phyloP scores from a whole-genome alignment of 345 rosid genomes.

The Litchi chinensis region DNA sequence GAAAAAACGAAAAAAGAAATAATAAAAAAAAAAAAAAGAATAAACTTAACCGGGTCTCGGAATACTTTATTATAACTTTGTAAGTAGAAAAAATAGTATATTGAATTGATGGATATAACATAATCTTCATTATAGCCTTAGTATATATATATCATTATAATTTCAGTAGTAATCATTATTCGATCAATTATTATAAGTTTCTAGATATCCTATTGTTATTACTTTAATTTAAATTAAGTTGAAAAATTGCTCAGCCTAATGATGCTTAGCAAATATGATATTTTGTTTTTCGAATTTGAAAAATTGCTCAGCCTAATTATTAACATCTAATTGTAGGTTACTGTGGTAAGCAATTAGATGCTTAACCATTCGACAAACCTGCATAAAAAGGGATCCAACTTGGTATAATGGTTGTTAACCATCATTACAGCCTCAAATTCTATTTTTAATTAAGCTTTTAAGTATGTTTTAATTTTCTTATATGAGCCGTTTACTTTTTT shows the following conservation, averaged over 20 bases:
- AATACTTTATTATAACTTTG: no score
- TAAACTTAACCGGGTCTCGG: no score
- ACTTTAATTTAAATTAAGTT: neutral
- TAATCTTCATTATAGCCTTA: no score
- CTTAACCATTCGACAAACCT: neutral
- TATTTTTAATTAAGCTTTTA: no score
- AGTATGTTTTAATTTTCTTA: no score
- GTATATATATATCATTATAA: no score
- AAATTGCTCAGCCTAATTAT: neutral
- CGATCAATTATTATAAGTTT: neutral
- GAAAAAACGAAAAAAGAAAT: no score
- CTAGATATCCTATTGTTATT: neutral
- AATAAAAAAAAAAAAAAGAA: no score
- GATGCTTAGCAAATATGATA: neutral
- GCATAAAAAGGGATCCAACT: neutral
- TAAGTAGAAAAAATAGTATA: no score
- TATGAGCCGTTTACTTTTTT: no score
- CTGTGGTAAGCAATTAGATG: neutral
- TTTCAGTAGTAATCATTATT: neutral
- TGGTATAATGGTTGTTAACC: neutral
- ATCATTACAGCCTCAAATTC: neutral
- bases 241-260: no score
- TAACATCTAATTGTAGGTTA: neutral
- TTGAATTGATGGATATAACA: no score
- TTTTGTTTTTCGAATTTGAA: neutral